Base-by-base conservation (phyloP, 1,284 basidiomycete species). In the Papiliotrema laurentii region DNA sequence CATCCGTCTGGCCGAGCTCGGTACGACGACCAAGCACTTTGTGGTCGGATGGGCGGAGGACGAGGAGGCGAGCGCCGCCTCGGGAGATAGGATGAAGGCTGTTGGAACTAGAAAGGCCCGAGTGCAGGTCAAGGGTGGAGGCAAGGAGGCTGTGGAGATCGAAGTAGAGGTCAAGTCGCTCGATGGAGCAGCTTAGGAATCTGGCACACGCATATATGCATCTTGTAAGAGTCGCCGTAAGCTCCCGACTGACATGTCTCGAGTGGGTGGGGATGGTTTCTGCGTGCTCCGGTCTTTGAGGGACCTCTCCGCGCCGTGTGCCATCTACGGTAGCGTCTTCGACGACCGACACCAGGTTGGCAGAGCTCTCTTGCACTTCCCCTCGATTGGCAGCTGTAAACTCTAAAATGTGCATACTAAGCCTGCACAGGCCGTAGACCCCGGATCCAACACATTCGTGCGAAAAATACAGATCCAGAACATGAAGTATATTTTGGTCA, bases 61-160 rank as follows among this genome's bases (percentile, higher is more conserved):
- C 36, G 45, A 49, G 10, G 61, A 59, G 37, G 36, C 30, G 25
- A n/a, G n/a, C n/a, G n/a, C n/a, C n/a, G n/a, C n/a, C n/a, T n/a
- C n/a, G n/a, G 58, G 50, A 6, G 58, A 52, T 40, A 58, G 69
- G 39, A 63, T 68, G 53, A 69, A 68, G 51, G 28, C 5, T 16
- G 18, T 30, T 16, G 40, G 40, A 6, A 30, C 24, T 22, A 26
- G 40, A 19, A 22, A 42, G 26, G 40, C 25, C 9, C 16, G 11
- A 6, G 24, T 42, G 4, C n/a, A 14, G 11, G 26, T 42, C 4
- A 42, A 42, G 40, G 40, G 40, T 14, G 14, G 19, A 27, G 40
- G 25, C n/a, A 30, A 42, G 26, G 40, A 42, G 40, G 16, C 10
- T 3, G 21, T 26, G 10, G 24, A 18, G 24, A 24, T 42, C 10